A percentile compares a stretch with the other conserved stretches of the same genome.
phyloP scores from a whole-genome alignment of 2,329 filamentous ascomycete genomes.

The Emericellopsis cladophorae region DNA sequence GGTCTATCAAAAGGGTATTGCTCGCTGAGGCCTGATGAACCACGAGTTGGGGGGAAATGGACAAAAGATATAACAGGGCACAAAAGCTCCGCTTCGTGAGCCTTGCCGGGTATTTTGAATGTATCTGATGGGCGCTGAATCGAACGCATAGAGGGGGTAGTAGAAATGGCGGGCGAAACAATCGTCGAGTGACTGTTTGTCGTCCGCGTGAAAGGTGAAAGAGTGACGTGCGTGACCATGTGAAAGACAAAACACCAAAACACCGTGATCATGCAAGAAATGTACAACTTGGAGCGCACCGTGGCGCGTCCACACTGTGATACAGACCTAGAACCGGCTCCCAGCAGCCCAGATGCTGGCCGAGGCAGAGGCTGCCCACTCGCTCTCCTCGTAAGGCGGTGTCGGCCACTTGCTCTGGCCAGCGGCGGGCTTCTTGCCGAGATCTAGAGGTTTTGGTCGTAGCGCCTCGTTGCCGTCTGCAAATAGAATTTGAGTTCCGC shows the following conservation, averaged over 20 bases:
- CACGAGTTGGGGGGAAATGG: no score
- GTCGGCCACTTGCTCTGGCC: constrained; percentile 74
- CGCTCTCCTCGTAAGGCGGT: constrained; percentile 84
- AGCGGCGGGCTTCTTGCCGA: constrained; percentile 40
- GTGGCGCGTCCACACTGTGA: no score
- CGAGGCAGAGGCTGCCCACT: constrained; percentile 77
- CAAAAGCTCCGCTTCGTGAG: no score
- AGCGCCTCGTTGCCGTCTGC: constrained; percentile 49
- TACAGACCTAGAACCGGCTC: constrained; percentile 39
- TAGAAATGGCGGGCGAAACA: no score
- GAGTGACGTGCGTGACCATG: background rate
- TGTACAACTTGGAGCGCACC: background rate
- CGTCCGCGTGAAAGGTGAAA: background rate
- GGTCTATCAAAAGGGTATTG: no score
- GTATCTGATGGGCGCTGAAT: no score
- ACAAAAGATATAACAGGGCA: no score
- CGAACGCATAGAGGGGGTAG: no score
- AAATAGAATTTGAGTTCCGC: constrained; percentile 65
- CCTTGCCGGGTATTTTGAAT: no score
- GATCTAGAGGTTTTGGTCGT: constrained; percentile 59
- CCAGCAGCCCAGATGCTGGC: constrained; percentile 70
- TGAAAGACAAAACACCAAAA: background rate
- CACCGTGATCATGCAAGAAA: constrained; percentile 1
- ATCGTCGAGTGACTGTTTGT: background rate
- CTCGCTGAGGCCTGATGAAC: no score